Percentiles rank a stretch among this genome's conserved stretches.
phyloP scores from a whole-genome alignment of 2,329 filamentous ascomycete genomes.

The Pseudogymnoascus sp. region DNA sequence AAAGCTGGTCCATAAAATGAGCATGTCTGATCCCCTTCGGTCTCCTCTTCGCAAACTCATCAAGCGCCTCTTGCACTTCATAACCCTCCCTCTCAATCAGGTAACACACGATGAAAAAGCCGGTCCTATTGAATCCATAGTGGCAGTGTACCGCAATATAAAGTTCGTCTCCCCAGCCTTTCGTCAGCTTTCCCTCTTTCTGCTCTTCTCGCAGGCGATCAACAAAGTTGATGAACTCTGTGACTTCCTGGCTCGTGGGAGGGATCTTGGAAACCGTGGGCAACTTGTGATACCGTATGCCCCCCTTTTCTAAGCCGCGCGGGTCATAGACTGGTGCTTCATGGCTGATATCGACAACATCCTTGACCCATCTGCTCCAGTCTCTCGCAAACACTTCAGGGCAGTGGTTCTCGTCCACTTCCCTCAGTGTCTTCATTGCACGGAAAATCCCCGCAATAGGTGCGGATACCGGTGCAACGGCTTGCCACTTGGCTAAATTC shows the following conservation, averaged over 20 bases:
- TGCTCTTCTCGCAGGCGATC: constrained; percentile 52
- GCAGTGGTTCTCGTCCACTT: constrained; percentile 76
- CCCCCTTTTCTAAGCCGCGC: constrained; percentile 54
- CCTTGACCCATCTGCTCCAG: constrained; percentile 60
- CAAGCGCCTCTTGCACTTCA: constrained; percentile 66
- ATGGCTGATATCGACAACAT: constrained; percentile 85
- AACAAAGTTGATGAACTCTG: constrained; percentile 46
- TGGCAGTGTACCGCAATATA: constrained; percentile 85
- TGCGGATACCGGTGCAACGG: constrained; percentile 65
- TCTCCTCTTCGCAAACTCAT: constrained; percentile 63
- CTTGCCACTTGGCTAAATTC: constrained; percentile 86
- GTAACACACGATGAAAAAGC: constrained; percentile 84
- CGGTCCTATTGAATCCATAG: constrained; percentile 91
- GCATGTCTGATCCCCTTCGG: constrained; percentile 81
- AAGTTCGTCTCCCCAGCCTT: constrained; percentile 32
- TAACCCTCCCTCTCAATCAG: constrained; percentile 74
- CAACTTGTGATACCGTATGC: constrained; percentile 73
- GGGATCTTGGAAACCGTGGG: constrained; percentile 89
- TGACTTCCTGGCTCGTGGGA: constrained; percentile 49
- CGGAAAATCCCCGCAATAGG: constrained; percentile 74
- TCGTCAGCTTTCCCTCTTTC: constrained; percentile 35
- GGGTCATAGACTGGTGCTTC: constrained; percentile 87
- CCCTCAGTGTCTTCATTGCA: constrained; percentile 86
- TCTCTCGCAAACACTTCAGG: constrained; percentile 61
- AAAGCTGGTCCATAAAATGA: constrained; percentile 79